phyloP scores from a whole-genome alignment of 2,329 filamentous ascomycete genomes.

The Exophiala xenobiotica region DNA sequence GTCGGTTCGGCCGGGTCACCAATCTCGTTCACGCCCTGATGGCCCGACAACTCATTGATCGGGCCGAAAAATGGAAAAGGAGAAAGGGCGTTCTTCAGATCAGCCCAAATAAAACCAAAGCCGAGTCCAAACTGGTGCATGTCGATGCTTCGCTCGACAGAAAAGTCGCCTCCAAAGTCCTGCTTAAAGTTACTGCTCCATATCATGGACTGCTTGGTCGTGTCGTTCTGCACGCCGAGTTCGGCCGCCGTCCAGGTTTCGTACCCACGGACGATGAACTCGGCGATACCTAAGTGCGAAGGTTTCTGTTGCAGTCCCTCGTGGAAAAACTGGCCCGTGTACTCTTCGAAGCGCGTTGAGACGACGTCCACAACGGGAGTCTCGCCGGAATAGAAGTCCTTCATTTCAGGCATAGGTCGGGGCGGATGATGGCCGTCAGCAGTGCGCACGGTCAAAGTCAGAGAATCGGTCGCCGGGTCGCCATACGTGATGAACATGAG shows the following conservation, averaged over 20 bases:
- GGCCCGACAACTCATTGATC: conserved; percentile 26
- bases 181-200: conserved; percentile 32
- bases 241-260: conserved; percentile 21
- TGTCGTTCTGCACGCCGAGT: conserved; percentile 19
- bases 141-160: conserved; percentile 24
- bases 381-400: conserved; percentile 20
- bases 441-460: conserved; percentile 29
- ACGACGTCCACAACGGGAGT: conserved; percentile 26
- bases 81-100: conserved; percentile 26
- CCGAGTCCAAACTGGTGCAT: conserved; percentile 32
- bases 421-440: conserved; percentile 31
- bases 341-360: conserved; percentile 25
- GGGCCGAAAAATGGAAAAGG: conserved; percentile 26
- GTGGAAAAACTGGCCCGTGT: conserved; percentile 26
- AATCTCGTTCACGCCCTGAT: conserved; percentile 28
- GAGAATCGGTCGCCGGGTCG: conserved; percentile 20
- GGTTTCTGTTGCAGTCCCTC: conserved; percentile 21
- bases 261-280: conserved; percentile 28
- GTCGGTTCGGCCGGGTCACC: conserved; percentile 25
- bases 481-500: conserved; percentile 33
- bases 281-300: conserved; percentile 28
- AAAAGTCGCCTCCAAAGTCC: conserved; percentile 29
- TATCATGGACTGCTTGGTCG: conserved; percentile 29
- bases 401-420: conserved; percentile 19
- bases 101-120: conserved; percentile 29